Evolutionary conservation across 108 stramenopile species (phyloP).

Genomic region (Parietichytrium sp.): DNA sequence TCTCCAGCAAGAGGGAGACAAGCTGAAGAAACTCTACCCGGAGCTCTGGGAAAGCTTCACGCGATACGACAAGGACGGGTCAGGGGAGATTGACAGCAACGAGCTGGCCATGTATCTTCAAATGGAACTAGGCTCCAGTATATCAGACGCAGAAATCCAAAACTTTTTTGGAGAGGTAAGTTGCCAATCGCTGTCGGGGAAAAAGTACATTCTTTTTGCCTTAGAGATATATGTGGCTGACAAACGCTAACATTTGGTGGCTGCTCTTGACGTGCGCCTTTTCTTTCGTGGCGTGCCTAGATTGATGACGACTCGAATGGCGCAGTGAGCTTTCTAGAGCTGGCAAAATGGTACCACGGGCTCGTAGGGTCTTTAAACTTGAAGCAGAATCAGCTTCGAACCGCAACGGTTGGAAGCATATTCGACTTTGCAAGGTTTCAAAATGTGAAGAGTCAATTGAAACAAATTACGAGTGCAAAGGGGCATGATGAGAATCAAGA

Average conservation of each 20-base stretch:
- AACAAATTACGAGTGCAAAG: not conserved
- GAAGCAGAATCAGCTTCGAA: not conserved
- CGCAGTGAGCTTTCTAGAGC: not conserved
- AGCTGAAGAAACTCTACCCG: slow-evolving; percentile 31
- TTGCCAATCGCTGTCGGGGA: no score
- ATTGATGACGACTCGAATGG: not conserved
- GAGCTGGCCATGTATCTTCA: not conserved
- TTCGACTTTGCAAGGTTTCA: slow-evolving; percentile 19
- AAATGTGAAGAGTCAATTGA: not conserved
- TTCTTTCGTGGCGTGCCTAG: no score
- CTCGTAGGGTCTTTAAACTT: not conserved
- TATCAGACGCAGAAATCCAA: not conserved
- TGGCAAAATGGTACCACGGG: slow-evolving; percentile 24
- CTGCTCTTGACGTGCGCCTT: no score
- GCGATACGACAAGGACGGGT: slow-evolving; percentile 14
- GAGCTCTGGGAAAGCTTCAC: slow-evolving; percentile 18
- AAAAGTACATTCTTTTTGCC: no score
- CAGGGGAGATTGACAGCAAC: not conserved
- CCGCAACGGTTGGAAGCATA: not conserved
- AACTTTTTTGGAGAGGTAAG: slow-evolving; percentile 30
- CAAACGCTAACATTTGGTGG: no score
- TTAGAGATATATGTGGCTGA: no score
- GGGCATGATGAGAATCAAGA: not conserved
- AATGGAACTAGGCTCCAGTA: not conserved
- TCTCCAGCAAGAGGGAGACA: no score